Conservation (phyloP, 306 rosid genomes). For the Datisca glomerata region DNA sequence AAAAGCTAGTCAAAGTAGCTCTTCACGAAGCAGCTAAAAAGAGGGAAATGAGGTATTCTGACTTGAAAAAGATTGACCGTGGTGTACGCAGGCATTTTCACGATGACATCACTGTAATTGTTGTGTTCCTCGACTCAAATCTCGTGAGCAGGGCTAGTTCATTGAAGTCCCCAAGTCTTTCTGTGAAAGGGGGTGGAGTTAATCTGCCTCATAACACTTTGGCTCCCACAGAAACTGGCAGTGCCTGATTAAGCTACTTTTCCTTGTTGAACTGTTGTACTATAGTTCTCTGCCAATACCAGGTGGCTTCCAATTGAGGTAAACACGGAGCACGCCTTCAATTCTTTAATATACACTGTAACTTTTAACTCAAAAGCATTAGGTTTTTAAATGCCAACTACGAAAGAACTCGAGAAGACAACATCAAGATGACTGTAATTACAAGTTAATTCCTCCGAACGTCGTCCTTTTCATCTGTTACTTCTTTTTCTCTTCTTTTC, state of each 20-base stretch:
- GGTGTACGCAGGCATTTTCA: constrained; percentile 73
- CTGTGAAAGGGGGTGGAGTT: constrained; percentile 53
- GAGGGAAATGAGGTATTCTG: constrained; percentile 74
- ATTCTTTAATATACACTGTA: constrained; percentile 64
- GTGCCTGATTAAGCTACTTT: constrained; percentile 30
- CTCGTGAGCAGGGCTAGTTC: constrained; percentile 51
- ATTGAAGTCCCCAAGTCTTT: constrained; percentile 30
- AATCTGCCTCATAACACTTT: constrained; percentile 42
- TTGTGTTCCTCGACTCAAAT: constrained; percentile 48
- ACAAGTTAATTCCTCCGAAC: constrained; percentile 30
- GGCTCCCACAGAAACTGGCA: constrained; percentile 39
- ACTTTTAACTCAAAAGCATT: constrained; percentile 57
- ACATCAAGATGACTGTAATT: constrained; percentile 34
- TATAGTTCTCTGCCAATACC: constrained; percentile 73
- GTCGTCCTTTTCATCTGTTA: constrained; percentile 18
- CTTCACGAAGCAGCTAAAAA: constrained; percentile 60
- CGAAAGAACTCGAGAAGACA: constrained; percentile 26
- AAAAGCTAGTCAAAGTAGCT: constrained; percentile 51
- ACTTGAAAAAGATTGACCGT: constrained; percentile 55
- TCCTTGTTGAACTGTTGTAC: constrained; percentile 28
- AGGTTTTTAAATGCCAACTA: constrained; percentile 22
- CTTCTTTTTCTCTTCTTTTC: constrained; percentile 3
- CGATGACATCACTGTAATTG: constrained; percentile 61
- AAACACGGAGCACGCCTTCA: constrained; percentile 45
- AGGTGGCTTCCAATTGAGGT: constrained; percentile 40